Evolutionary conservation across 2,329 filamentous ascomycete species (phyloP).

Genomic region (Colletotrichum destructivum): DNA sequence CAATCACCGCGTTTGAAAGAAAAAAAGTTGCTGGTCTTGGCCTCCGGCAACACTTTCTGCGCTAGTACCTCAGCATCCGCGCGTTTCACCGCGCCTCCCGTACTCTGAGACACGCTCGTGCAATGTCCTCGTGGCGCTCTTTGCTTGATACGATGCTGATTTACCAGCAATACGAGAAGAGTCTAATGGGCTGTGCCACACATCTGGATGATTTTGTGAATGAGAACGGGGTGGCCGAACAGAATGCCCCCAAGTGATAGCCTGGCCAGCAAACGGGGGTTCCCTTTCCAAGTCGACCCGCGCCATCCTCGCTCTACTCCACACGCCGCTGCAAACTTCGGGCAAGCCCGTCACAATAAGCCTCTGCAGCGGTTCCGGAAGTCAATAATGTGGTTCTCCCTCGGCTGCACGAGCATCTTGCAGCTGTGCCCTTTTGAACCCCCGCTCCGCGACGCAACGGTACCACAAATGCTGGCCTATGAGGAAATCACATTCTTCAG

Average conservation of each 20-base stretch:
- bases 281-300: neutral
- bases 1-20: too few relatives aligned
- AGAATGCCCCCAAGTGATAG: too few relatives aligned
- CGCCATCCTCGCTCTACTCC: neutral
- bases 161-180: too few relatives aligned
- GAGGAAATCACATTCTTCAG: neutral
- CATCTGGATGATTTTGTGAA: neutral
- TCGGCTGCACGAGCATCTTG: neutral
- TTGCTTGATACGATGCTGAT: neutral
- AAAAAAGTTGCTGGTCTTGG: neutral
- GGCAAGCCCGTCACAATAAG: neutral
- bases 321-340: neutral
- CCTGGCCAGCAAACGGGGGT: neutral
- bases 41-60: neutral
- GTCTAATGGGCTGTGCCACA: neutral
- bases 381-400: neutral
- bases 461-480: neutral
- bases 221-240: neutral
- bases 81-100: neutral
- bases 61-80: neutral
- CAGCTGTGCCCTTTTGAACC: neutral
- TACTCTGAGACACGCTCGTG: neutral
- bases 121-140: neutral
- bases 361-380: neutral
- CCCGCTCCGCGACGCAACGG: neutral